phyloP scores from a whole-genome alignment of 768 basidiomycete species.

The Fibroporia radiculosa region DNA sequence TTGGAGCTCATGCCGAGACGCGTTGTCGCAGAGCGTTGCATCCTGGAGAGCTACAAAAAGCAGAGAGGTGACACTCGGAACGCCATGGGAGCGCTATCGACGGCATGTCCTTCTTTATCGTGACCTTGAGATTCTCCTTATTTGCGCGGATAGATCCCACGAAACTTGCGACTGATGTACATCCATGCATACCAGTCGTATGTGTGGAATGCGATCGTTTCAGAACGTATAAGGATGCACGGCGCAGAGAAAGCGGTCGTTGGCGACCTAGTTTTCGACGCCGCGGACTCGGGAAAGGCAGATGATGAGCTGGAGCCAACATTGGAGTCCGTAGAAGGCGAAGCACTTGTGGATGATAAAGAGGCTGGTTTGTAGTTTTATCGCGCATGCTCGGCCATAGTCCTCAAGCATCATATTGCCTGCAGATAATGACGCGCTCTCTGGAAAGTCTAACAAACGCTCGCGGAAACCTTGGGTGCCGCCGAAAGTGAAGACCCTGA shows the following conservation, averaged over 20 bases:
- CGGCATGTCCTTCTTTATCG: constrained; percentile 37
- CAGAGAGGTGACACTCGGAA: constrained; percentile 72
- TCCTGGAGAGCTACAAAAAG: constrained; percentile 85
- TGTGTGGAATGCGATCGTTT: constrained; percentile 96
- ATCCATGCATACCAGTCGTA: constrained; percentile 98
- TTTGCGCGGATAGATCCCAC: constrained; percentile 63
- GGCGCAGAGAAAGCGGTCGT: constrained; percentile 68
- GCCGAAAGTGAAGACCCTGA: constrained; percentile 69
- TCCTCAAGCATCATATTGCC: no score
- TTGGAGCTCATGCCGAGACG: constrained; percentile 82
- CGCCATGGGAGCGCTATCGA: constrained; percentile 81
- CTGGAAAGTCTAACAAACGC: constrained; percentile 18
- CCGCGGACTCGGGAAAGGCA: constrained; percentile 20
- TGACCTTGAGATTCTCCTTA: constrained; percentile 1
- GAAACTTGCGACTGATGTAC: constrained; percentile 94
- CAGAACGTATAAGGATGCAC: constrained; percentile 78
- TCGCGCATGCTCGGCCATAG: neutral
- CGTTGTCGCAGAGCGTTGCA: constrained; percentile 87
- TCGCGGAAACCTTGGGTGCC: constrained; percentile 50
- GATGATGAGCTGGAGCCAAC: constrained; percentile 28
- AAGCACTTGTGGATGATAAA: constrained; percentile 9
- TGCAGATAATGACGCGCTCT: constrained; percentile 1
- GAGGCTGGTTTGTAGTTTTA: constrained; percentile 10
- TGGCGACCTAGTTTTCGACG: constrained; percentile 88
- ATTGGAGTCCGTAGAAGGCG: constrained; percentile 27